phyloP scores from a whole-genome alignment of 1,284 basidiomycete species.

The Schizophyllum amplum region DNA sequence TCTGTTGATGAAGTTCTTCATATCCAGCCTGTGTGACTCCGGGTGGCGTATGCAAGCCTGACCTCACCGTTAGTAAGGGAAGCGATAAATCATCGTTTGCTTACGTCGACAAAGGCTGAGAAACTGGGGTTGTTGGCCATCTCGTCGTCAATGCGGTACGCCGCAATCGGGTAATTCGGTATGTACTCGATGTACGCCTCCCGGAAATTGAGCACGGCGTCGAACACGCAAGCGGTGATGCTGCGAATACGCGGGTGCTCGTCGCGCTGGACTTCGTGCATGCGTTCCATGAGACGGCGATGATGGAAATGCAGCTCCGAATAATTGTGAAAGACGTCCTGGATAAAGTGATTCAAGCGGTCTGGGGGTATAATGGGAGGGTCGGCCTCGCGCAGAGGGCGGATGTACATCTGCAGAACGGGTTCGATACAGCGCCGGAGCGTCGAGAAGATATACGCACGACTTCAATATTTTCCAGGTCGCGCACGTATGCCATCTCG shows the following conservation, averaged over 20 bases:
- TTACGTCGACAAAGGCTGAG: slow-evolving; percentile 75
- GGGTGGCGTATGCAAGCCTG: slow-evolving; percentile 67
- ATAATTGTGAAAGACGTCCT: slow-evolving; percentile 92
- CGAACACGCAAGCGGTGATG: slow-evolving; percentile 81
- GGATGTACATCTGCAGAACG: slow-evolving; percentile 61
- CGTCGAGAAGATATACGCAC: slow-evolving; percentile 31
- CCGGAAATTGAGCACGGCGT: slow-evolving; percentile 87
- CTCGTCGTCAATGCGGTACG: slow-evolving; percentile 87
- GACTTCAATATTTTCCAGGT: slow-evolving; percentile 82
- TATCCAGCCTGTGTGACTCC: slow-evolving; percentile 71
- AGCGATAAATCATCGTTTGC: slow-evolving; percentile 13
- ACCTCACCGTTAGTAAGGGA: slow-evolving; percentile 1
- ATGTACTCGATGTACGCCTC: slow-evolving; percentile 92
- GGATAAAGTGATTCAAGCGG: slow-evolving; percentile 71
- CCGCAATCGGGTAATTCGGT: slow-evolving; percentile 90
- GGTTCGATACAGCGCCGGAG: slow-evolving; percentile 1
- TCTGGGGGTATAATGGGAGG: slow-evolving; percentile 73
- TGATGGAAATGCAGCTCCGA: slow-evolving; percentile 72
- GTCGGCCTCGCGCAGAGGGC: slow-evolving; percentile 64
- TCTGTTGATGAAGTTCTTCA: slow-evolving; percentile 85
- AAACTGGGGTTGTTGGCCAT: slow-evolving; percentile 74
- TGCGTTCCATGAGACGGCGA: slow-evolving; percentile 63
- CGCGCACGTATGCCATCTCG: slow-evolving; percentile 92
- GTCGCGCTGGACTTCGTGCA: slow-evolving; percentile 85
- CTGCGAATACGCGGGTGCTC: slow-evolving; percentile 81